Percentiles rank a stretch among this genome's conserved stretches.
Evolutionary conservation across 371 early-diverging fungal genomes (phyloP).

Genomic region (Mucor plumbeus): DNA sequence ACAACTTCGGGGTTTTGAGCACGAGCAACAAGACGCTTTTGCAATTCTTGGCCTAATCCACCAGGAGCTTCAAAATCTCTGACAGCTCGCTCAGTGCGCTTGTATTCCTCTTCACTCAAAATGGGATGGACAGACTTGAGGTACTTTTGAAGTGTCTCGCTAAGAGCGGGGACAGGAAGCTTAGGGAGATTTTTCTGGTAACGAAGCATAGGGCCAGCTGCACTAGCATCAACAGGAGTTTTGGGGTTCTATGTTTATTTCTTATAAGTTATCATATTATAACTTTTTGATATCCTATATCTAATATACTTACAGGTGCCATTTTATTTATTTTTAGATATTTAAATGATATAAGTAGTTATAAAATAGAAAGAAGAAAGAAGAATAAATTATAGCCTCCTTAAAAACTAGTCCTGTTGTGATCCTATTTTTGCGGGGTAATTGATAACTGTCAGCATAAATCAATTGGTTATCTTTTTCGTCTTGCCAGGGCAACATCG

Average conservation of each 20-base stretch:
- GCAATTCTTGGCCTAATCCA: conserved; percentile 83
- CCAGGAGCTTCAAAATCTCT: conserved; percentile 83
- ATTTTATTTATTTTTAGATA: conserved; percentile 2
- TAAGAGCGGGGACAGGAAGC: conserved; percentile 89
- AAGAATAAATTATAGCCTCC: conserved; percentile 6
- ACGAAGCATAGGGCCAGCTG: conserved; percentile 66
- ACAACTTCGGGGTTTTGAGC: conserved; percentile 66
- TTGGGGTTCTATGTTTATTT: conserved; percentile 31
- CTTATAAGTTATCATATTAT: background rate
- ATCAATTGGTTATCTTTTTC: conserved; percentile 1
- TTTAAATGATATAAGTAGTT: background rate
- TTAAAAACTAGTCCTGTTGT: conserved; percentile 2
- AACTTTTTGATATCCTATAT: too few relatives aligned
- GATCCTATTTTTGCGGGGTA: conserved; percentile 10
- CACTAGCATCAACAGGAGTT: conserved; percentile 50
- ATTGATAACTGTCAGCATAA: conserved; percentile 7
- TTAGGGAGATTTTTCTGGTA: conserved; percentile 78
- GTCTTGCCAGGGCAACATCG: conserved; percentile 4
- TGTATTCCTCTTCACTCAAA: conserved; percentile 73
- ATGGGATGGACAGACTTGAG: conserved; percentile 80
- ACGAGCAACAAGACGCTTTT: conserved; percentile 78
- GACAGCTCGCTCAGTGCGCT: conserved; percentile 71
- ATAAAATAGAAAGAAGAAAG: background rate
- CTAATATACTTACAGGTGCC: conserved; percentile 16
- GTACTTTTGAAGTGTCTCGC: conserved; percentile 83